Percentiles rank a stretch among this genome's conserved stretches.
These are phyloP conservation scores for Pachysandra terminalis DNA, from an alignment of 164 flowering plant genomes.

Conservation along the genomic window DNA sequence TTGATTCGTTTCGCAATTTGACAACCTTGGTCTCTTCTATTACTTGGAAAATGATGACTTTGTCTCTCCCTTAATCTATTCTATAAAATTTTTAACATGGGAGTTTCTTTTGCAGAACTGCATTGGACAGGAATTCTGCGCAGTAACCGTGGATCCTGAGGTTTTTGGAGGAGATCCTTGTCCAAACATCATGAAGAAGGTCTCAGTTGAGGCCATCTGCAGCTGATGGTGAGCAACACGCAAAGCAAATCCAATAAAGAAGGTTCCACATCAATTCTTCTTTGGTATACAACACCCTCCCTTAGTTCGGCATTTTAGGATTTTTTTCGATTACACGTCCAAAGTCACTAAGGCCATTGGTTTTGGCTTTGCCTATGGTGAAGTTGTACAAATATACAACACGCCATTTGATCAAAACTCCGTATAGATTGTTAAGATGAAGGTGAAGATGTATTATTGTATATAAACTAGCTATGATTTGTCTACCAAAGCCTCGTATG, in stretches of 20 bases:
- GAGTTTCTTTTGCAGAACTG: conserved; percentile 55
- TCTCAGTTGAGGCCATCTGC: conserved; percentile 68
- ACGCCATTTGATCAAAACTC: conserved; percentile 19
- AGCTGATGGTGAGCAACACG: conserved; percentile 19
- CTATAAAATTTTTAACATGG: conserved; percentile 16
- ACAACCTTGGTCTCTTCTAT: no score
- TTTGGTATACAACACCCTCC: not conserved
- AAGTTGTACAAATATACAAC: conserved; percentile 24
- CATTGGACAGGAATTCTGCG: conserved; percentile 73
- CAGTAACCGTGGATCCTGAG: conserved; percentile 72
- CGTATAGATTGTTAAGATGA: conserved; percentile 18
- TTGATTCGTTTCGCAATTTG: no score
- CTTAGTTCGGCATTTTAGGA: not conserved
- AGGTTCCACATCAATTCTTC: conserved; percentile 6
- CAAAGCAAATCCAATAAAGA: conserved; percentile 12
- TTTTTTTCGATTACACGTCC: not conserved
- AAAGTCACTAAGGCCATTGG: not conserved
- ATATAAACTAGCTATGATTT: conserved; percentile 12
- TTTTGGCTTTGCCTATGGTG: conserved; percentile 15
- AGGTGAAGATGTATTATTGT: conserved; percentile 13
- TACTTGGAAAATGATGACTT: no score
- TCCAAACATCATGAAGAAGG: conserved; percentile 63
- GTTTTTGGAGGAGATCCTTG: conserved; percentile 90
- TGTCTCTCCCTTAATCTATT: conserved; percentile 3
- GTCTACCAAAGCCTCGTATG: not conserved